Conservation (phyloP, 768 basidiomycete species). For the Boletus subparvulus region DNA sequence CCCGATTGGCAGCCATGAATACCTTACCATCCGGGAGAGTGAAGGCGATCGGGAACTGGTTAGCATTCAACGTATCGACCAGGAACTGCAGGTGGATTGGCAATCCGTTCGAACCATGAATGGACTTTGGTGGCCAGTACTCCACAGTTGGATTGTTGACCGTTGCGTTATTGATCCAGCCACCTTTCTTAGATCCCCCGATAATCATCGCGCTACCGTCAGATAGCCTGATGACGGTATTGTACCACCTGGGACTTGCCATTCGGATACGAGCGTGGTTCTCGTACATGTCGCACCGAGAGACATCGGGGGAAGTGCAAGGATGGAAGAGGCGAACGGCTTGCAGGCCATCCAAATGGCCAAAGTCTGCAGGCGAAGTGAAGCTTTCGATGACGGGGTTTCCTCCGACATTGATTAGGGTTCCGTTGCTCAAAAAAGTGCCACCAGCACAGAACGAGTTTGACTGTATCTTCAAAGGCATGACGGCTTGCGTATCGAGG, state of each 20-base stretch:
- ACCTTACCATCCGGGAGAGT: slow-evolving; percentile 65
- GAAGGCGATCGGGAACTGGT: slow-evolving; percentile 79
- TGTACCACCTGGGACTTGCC: slow-evolving; percentile 83
- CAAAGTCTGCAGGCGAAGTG: slow-evolving; percentile 71
- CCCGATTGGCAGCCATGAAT: slow-evolving; percentile 76
- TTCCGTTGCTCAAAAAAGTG: slow-evolving; percentile 73
- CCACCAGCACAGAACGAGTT: slow-evolving; percentile 90
- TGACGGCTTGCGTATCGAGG: slow-evolving; percentile 59
- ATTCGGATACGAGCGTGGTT: slow-evolving; percentile 62
- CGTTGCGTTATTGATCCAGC: slow-evolving; percentile 83
- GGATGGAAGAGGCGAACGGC: slow-evolving; percentile 71
- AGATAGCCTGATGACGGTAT: slow-evolving; percentile 61
- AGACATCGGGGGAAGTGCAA: slow-evolving; percentile 49
- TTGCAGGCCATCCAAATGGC: slow-evolving; percentile 72
- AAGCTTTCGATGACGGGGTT: slow-evolving; percentile 69
- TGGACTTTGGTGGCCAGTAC: slow-evolving; percentile 78
- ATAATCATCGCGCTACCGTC: slow-evolving; percentile 86
- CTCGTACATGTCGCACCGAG: slow-evolving; percentile 63
- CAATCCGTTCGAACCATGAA: slow-evolving; percentile 64
- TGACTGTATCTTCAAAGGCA: slow-evolving; percentile 62
- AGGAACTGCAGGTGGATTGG: slow-evolving; percentile 66
- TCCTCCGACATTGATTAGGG: slow-evolving; percentile 76
- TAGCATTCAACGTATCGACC: slow-evolving; percentile 72
- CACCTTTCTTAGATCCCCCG: slow-evolving; percentile 78
- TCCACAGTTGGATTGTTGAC: slow-evolving; percentile 81